A percentile compares a stretch with the other conserved stretches of the same genome.
Evolutionary conservation across 1,284 basidiomycete genomes (phyloP).

Genomic region (Rhodotorula sp.): DNA sequence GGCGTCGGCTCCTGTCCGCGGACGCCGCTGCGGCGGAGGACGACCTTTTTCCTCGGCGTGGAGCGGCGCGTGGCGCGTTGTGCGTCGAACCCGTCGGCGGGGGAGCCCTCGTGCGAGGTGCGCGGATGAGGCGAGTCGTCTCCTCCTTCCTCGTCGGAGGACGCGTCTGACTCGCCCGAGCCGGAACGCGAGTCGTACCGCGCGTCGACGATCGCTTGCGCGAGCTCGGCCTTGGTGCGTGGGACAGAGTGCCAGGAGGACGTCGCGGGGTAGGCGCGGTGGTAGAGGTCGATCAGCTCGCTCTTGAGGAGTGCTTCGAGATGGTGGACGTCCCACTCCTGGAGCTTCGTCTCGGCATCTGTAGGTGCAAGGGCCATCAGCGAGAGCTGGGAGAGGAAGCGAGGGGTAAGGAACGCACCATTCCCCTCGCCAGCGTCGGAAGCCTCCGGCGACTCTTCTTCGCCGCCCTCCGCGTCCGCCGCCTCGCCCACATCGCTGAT

Average conservation of each 20-base stretch:
- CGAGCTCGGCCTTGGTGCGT: conserved; percentile 24
- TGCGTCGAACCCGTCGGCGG: background rate
- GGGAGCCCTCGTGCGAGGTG: conserved; percentile 36
- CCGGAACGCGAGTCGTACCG: conserved; percentile 1
- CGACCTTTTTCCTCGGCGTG: background rate
- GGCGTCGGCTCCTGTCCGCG: conserved; percentile 21
- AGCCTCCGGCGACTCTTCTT: background rate
- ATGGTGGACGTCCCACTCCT: conserved; percentile 13
- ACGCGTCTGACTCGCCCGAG: background rate
- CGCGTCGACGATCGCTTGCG: conserved; percentile 18
- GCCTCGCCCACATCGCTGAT: conserved; percentile 10
- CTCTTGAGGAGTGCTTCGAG: conserved; percentile 15
- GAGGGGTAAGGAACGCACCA: background rate
- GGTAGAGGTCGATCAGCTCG: conserved; percentile 30
- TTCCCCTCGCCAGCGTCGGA: conserved; percentile 1
- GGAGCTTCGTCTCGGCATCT: conserved; percentile 22
- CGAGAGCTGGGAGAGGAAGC: too few relatives aligned
- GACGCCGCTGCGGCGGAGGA: conserved; percentile 1
- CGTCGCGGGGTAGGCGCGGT: background rate
- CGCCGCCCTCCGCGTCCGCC: background rate
- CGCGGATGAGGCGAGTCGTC: conserved; percentile 31
- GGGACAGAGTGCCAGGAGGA: background rate
- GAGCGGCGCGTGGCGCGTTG: background rate
- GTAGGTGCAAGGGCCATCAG: background rate
- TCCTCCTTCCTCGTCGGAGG: conserved; percentile 21